These are phyloP conservation scores for Tuber indicum DNA, from an alignment of 495 filamentous ascomycete genomes.

Conservation along the genomic window DNA sequence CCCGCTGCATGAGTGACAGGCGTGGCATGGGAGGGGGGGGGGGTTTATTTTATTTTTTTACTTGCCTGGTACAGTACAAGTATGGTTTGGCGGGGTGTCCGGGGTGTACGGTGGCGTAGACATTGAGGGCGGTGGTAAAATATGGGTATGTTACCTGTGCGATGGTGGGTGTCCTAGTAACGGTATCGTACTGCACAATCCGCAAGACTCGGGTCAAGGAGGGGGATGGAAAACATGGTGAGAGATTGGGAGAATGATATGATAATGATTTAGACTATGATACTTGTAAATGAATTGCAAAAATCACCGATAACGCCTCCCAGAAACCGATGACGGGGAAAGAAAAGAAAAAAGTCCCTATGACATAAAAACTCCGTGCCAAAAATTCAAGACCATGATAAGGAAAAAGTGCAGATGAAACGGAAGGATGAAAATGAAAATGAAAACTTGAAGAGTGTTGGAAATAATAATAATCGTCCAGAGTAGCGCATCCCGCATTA, in stretches of 20 bases:
- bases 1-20: neutral
- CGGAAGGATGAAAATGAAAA: neutral
- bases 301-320: neutral
- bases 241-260: neutral
- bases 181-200: neutral
- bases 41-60: neutral
- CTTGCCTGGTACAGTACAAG: too few relatives aligned
- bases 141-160: neutral
- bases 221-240: neutral
- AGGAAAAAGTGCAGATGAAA: neutral
- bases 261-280: neutral
- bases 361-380: neutral
- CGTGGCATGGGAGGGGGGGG: neutral
- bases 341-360: neutral
- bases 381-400: neutral
- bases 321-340: neutral
- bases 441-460: too few relatives aligned
- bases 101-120: too few relatives aligned
- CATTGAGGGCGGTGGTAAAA: neutral
- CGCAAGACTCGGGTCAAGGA: neutral
- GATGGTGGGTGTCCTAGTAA: neutral
- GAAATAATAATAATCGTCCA: too few relatives aligned
- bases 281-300: neutral
- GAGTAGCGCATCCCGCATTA: too few relatives aligned
- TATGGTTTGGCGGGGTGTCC: neutral